These are phyloP conservation scores for Ganoderma boninense DNA, from an alignment of 1,284 basidiomycete genomes.

Conservation along the genomic window DNA sequence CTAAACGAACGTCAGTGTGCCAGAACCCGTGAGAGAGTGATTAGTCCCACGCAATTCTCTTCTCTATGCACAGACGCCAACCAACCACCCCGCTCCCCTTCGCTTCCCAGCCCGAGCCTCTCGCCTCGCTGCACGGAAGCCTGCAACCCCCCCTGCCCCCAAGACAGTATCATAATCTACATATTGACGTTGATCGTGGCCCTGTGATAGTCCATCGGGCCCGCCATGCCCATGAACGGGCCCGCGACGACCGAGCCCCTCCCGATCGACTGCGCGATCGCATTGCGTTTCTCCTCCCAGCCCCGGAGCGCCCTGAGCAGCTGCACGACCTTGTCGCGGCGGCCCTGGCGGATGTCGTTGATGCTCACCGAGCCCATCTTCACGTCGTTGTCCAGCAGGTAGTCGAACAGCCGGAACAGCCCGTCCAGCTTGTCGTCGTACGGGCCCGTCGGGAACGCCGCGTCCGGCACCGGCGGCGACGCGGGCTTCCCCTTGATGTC, in stretches of 20 bases:
- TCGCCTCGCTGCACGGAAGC: not conserved
- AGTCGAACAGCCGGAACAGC: slow-evolving; percentile 89
- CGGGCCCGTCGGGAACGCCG: slow-evolving; percentile 74
- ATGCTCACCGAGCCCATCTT: slow-evolving; percentile 91
- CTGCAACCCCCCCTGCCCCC: too few species aligned
- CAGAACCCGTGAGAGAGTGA: not conserved
- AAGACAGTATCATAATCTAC: too few species aligned
- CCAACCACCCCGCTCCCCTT: not conserved
- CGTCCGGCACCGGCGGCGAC: slow-evolving; percentile 78
- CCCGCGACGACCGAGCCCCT: slow-evolving; percentile 42
- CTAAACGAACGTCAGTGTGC: slow-evolving; percentile 7
- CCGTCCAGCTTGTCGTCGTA: slow-evolving; percentile 88
- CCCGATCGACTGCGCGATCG: slow-evolving; percentile 61
- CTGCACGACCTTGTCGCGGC: slow-evolving; percentile 80
- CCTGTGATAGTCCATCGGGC: slow-evolving; percentile 30
- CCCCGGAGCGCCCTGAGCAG: slow-evolving; percentile 77
- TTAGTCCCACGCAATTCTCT: slow-evolving; percentile 6
- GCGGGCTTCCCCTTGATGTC: slow-evolving; percentile 74
- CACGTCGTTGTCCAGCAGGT: slow-evolving; percentile 87
- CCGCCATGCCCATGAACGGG: slow-evolving; percentile 39
- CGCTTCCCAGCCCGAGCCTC: not conserved
- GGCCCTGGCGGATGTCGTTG: slow-evolving; percentile 87
- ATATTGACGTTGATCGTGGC: not conserved
- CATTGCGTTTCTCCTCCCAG: slow-evolving; percentile 79
- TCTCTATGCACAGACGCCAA: slow-evolving; percentile 21